Percentiles rank a stretch among this genome's conserved stretches.
Evolutionary conservation across 2,329 filamentous ascomycete species (phyloP).

Genomic region (Alternaria arbusti): DNA sequence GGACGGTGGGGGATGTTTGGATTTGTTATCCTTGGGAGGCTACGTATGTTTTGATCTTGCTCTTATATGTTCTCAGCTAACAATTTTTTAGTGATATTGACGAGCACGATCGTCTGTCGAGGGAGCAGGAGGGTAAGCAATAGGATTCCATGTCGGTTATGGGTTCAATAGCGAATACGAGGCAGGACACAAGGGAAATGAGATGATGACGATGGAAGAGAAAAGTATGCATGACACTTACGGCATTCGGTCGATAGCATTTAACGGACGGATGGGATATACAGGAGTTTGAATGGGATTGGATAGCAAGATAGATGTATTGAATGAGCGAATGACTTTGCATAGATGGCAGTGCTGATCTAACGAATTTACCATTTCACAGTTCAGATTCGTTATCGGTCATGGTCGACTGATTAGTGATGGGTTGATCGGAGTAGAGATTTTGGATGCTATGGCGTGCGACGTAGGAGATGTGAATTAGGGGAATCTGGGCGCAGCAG

Average conservation of each 20-base stretch:
- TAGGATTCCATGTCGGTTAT: no score
- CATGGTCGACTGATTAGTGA: neutral
- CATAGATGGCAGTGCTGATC: rapidly evolving
- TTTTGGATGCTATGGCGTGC: neutral
- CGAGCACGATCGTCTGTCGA: slow-evolving; percentile 79
- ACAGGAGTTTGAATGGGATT: neutral
- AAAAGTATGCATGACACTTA: neutral
- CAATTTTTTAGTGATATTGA: slow-evolving; percentile 72
- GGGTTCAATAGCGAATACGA: no score
- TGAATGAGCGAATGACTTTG: neutral
- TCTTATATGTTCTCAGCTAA: neutral
- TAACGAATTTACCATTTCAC: rapidly evolving
- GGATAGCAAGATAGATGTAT: neutral
- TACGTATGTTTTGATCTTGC: slow-evolving; percentile 55
- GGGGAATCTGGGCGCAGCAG: neutral
- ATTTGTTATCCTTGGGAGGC: slow-evolving; percentile 99
- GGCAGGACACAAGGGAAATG: no score
- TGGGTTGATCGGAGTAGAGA: neutral
- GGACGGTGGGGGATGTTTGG: slow-evolving; percentile 93
- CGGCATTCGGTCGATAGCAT: neutral
- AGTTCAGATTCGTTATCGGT: neutral
- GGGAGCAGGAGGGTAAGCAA: slow-evolving; percentile 44
- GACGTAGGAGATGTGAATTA: neutral
- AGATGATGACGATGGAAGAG: neutral
- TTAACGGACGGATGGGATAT: neutral